Evolutionary conservation across 345 rosid species (phyloP).

Genomic region (Camelina laxa): DNA sequence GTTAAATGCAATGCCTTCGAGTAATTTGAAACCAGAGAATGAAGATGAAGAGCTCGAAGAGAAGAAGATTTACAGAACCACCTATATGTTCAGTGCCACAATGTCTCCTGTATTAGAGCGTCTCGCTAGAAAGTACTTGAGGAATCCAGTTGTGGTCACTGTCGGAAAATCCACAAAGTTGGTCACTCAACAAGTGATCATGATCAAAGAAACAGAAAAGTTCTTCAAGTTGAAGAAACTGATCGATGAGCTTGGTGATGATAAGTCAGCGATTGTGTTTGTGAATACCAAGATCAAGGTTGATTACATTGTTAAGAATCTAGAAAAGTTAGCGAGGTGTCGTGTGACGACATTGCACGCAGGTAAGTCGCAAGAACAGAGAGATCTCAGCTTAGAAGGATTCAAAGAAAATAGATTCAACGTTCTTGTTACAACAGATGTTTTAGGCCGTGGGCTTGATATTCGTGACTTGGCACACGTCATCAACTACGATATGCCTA

Average conservation of each 20-base stretch:
- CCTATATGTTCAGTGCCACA: conserved; percentile 95
- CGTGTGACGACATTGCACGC: conserved; percentile 82
- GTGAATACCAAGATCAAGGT: conserved; percentile 80
- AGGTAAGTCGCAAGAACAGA: conserved; percentile 87
- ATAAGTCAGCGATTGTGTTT: conserved; percentile 71
- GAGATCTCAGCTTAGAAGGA: conserved; percentile 74
- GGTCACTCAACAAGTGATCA: conserved; percentile 64
- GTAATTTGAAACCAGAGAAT: conserved; percentile 83
- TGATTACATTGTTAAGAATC: conserved; percentile 67
- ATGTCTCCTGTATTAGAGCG: conserved; percentile 91
- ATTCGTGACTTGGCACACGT: conserved; percentile 81
- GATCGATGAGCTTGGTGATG: conserved; percentile 71
- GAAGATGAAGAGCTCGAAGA: conserved; percentile 93
- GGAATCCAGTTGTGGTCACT: conserved; percentile 92
- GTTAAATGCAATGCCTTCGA: conserved; percentile 90
- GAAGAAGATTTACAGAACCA: conserved; percentile 86
- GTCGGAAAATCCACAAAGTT: conserved; percentile 82
- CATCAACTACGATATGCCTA: conserved; percentile 83
- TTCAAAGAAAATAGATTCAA: conserved; percentile 68
- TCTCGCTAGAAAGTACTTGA: conserved; percentile 90
- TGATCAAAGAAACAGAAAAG: conserved; percentile 79
- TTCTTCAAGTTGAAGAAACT: conserved; percentile 59
- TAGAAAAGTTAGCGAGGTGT: conserved; percentile 63
- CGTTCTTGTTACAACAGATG: conserved; percentile 80
- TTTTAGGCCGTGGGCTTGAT: conserved; percentile 75